Conservation (phyloP, 2,329 filamentous ascomycete species). For the Fusarium sublunatum region DNA sequence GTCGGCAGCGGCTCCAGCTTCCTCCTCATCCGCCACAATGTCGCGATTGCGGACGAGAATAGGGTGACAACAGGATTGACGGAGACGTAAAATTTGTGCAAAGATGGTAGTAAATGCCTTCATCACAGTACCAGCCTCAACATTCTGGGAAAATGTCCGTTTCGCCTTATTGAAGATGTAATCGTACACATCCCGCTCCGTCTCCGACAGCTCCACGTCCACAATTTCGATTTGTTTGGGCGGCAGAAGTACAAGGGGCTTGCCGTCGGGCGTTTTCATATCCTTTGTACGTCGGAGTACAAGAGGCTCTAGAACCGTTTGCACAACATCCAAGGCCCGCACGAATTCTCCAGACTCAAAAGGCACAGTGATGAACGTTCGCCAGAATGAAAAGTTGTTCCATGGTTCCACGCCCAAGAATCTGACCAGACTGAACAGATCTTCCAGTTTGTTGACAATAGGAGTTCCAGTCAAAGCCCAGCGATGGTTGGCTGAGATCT, state of each 20-base stretch:
- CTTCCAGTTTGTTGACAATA: slow-evolving; percentile 95
- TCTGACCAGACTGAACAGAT: slow-evolving; percentile 90
- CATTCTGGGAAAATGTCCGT: slow-evolving; percentile 83
- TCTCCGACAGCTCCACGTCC: slow-evolving; percentile 83
- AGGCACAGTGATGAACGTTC: slow-evolving; percentile 96
- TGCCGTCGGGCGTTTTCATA: slow-evolving; percentile 92
- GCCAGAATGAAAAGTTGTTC: slow-evolving; percentile 99
- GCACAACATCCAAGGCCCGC: slow-evolving; percentile 92
- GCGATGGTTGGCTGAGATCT: slow-evolving; percentile 83
- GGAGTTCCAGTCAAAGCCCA: slow-evolving; percentile 97
- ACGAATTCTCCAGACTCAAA: slow-evolving; percentile 97
- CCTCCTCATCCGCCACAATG: slow-evolving; percentile 87
- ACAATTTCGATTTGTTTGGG: slow-evolving; percentile 86
- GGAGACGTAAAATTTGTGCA: slow-evolving; percentile 90
- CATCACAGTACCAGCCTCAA: slow-evolving; percentile 91
- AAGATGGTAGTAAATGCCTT: slow-evolving; percentile 98
- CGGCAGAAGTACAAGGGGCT: slow-evolving; percentile 80
- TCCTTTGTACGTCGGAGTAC: slow-evolving; percentile 96
- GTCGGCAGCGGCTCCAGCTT: slow-evolving; percentile 79
- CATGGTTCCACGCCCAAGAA: slow-evolving; percentile 96
- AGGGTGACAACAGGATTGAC: slow-evolving; percentile 95
- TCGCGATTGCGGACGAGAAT: slow-evolving; percentile 86
- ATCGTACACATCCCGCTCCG: slow-evolving; percentile 92
- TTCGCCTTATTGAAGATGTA: slow-evolving; percentile 88
- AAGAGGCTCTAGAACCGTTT: slow-evolving; percentile 95